Percentiles rank a stretch among this genome's conserved stretches.
These are phyloP conservation scores for Vaccinium corymbosum DNA, from an alignment of 148 eudicot species.

Conservation along the genomic window DNA sequence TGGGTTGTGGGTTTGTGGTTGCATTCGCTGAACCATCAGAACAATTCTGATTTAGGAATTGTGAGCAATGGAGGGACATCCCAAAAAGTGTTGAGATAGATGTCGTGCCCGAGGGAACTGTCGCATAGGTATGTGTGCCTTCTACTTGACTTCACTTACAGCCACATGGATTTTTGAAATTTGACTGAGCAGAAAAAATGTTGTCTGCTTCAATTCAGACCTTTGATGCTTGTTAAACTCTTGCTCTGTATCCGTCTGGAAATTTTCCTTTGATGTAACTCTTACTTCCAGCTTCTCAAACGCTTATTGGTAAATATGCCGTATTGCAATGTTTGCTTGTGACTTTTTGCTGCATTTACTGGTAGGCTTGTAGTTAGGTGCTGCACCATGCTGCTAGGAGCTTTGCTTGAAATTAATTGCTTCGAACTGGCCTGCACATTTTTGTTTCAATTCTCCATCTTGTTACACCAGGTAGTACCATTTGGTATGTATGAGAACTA, in stretches of 20 bases:
- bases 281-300: too few relatives aligned
- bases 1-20: conserved; percentile 75
- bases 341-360: neutral
- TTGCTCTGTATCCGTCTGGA: too few relatives aligned
- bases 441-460: neutral
- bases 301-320: too few relatives aligned
- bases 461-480: neutral
- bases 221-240: too few relatives aligned
- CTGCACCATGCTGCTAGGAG: neutral
- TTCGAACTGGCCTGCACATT: neutral
- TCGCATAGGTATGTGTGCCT: neutral
- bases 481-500: too few relatives aligned
- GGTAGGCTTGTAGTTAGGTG: neutral
- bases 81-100: conserved; percentile 2
- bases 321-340: neutral
- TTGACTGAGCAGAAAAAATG: too few relatives aligned
- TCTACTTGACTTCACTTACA: neutral
- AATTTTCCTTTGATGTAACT: too few relatives aligned
- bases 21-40: conserved; percentile 78
- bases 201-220: too few relatives aligned
- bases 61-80: conserved; percentile 11
- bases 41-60: conserved; percentile 55
- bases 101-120: neutral
- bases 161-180: too few relatives aligned
- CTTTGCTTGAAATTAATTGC: neutral